Evolutionary conservation across 352 stramenopile genomes (phyloP).

Genomic region (Phytopythium kandeliae): DNA sequence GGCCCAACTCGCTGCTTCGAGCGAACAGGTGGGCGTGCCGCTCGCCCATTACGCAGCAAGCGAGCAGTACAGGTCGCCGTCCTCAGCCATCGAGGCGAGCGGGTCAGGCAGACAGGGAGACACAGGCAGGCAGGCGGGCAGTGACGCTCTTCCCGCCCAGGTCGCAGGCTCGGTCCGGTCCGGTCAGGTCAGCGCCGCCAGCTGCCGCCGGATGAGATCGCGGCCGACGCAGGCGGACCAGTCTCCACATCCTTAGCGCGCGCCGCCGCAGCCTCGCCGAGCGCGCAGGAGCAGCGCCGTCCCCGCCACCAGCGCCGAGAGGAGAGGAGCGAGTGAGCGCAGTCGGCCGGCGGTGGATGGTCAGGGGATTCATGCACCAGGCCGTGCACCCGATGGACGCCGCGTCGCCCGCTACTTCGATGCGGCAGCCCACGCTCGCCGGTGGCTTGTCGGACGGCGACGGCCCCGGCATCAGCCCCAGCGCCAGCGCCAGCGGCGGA

Average conservation of each 20-base stretch:
- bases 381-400: conserved; percentile 64
- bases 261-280: not conserved
- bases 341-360: conserved; percentile 18
- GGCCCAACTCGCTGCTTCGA: too few species aligned
- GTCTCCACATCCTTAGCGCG: not conserved
- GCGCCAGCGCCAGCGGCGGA: too few species aligned
- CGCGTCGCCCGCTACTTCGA: conserved; percentile 1
- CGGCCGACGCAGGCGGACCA: not conserved
- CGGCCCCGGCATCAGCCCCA: too few species aligned
- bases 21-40: too few species aligned
- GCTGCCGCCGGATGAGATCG: conserved; percentile 7
- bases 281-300: not conserved
- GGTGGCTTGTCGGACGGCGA: too few species aligned
- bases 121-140: too few species aligned
- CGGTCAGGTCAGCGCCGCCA: conserved; percentile 4
- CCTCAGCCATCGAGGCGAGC: too few species aligned
- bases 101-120: too few species aligned
- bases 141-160: not conserved
- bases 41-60: too few species aligned
- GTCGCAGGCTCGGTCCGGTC: not conserved
- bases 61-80: too few species aligned
- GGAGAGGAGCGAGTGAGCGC: not conserved
- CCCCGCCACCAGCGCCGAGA: too few species aligned
- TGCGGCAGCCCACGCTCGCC: not conserved
- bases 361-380: conserved; percentile 55